A percentile compares a stretch with the other conserved stretches of the same genome.
phyloP scores from a whole-genome alignment of 495 filamentous ascomycete genomes.

The Viridothelium virens region DNA sequence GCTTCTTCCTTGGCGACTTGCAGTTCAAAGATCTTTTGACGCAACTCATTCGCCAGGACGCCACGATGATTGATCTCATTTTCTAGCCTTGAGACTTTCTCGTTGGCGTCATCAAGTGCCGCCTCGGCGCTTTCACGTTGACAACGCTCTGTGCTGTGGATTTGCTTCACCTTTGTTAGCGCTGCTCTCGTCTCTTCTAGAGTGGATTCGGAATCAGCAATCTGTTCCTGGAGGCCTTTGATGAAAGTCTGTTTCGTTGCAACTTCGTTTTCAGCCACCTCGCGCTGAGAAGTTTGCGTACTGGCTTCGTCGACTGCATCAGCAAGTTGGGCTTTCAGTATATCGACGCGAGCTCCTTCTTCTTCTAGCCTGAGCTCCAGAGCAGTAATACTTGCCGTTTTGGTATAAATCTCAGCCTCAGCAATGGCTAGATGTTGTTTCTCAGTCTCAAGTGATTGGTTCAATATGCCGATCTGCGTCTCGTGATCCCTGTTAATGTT shows the following conservation, averaged over 20 bases:
- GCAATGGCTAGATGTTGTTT: slow-evolving; percentile 18
- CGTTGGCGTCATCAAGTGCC: slow-evolving; percentile 28
- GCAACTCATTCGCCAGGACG: slow-evolving; percentile 34
- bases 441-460: slow-evolving; percentile 25
- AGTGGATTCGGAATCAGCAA: slow-evolving; percentile 23
- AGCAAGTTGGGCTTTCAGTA: slow-evolving; percentile 11
- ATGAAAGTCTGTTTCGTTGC: slow-evolving; percentile 19
- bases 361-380: slow-evolving; percentile 23
- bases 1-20: slow-evolving; percentile 28
- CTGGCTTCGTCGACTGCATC: background rate
- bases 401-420: slow-evolving; percentile 21
- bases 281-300: slow-evolving; percentile 15
- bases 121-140: slow-evolving; percentile 33
- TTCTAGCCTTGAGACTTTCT: slow-evolving; percentile 25
- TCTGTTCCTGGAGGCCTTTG: slow-evolving; percentile 19
- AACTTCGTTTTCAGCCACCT: slow-evolving; percentile 22
- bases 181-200: slow-evolving; percentile 17
- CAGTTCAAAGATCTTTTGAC: slow-evolving; percentile 32
- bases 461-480: slow-evolving; percentile 20
- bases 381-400: slow-evolving; percentile 22
- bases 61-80: slow-evolving; percentile 26
- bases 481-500: slow-evolving; percentile 26
- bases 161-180: slow-evolving; percentile 21
- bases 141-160: slow-evolving; percentile 24
- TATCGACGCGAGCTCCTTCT: slow-evolving; percentile 12